A percentile compares a stretch with the other conserved stretches of the same genome.
Conservation (phyloP, 768 basidiomycete genomes). For the Rhizopogon roseolus region DNA sequence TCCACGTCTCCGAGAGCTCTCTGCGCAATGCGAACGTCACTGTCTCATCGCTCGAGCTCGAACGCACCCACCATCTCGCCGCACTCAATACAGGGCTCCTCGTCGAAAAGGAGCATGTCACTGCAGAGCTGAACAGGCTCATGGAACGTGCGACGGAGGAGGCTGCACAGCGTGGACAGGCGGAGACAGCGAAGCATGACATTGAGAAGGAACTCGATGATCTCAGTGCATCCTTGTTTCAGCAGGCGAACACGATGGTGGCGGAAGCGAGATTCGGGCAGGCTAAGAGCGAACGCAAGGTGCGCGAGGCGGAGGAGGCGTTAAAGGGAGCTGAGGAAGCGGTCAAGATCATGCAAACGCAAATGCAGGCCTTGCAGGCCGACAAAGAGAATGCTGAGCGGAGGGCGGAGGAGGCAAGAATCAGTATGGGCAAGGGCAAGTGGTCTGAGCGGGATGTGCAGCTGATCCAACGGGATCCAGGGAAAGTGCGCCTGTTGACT, state of each 20-base stretch:
- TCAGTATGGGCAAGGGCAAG: constrained; percentile 63
- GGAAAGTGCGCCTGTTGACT: constrained; percentile 47
- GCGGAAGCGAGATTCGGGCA: constrained; percentile 75
- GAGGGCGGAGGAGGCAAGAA: constrained; percentile 43
- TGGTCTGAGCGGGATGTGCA: constrained; percentile 43
- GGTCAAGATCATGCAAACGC: constrained; percentile 76
- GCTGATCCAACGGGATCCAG: constrained; percentile 12
- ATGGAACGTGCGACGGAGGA: constrained; percentile 97
- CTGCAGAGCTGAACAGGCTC: constrained; percentile 83
- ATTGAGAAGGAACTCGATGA: constrained; percentile 96
- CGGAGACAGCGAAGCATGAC: constrained; percentile 72
- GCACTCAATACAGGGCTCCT: constrained; percentile 88
- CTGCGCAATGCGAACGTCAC: constrained; percentile 58
- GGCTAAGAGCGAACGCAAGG: constrained; percentile 69
- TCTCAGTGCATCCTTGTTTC: constrained; percentile 85
- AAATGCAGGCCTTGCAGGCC: constrained; percentile 71
- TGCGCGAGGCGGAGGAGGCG: constrained; percentile 71
- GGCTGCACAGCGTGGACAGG: constrained; percentile 85
- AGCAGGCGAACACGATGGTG: constrained; percentile 97
- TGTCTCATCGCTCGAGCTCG: constrained; percentile 76
- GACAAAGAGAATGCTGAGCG: constrained; percentile 63
- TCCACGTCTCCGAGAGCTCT: constrained; percentile 62
- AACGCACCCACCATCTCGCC: constrained; percentile 82
- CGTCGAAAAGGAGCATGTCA: constrained; percentile 90
- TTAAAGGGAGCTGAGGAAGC: constrained; percentile 83